Base-by-base conservation (phyloP, 2,329 filamentous ascomycete genomes). In the Biscogniauxia marginata region DNA sequence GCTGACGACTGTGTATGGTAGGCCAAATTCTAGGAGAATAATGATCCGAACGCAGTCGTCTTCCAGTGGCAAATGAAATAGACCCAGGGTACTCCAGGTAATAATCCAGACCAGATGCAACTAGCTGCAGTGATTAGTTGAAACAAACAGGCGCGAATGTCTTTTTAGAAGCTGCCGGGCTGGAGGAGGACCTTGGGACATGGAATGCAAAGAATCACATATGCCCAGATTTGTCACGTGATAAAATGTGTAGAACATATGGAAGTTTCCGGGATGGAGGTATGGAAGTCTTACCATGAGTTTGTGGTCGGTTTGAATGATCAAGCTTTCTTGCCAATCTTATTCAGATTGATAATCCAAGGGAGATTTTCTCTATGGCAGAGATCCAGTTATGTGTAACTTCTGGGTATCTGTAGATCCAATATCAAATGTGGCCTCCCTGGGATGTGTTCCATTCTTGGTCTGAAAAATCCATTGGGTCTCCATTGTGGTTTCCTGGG, bases 281-380 rank as follows among this genome's bases (percentile, higher is more conserved):
- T 30, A n/a, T 54, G 46, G 54, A 59, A 46, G 11, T 63, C 61
- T 63, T 48, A 63, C 61, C 61, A 58, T 39, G 13, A 43, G 21
- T 7, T 7, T 49, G 54, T 52, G 45, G 53, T 51, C 52, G 49
- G 51, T 52, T 50, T 20, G 45, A 54, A 8, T 46, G 45, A 46
- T 52, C 48, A 21, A 21, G 7, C 2, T 53, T 44, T 34, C 43
- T 47, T 58, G 5, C 25, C 43, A 48, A 55, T 54, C 55, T 55
- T 54, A 20, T 19, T 48, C 30, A 58, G 59, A 52, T 54, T 56
- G 20, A 34, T 52, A 48, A 54, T 63, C 59, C 61, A 57, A 57
- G 55, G 61, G 59, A 46, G 61, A 57, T 46, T 39, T 54, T 22
- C 43, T 20, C 44, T 20, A 18, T 11, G 18, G 1, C 5, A 22